These are phyloP conservation scores for Podospora pseudoanserina DNA, from an alignment of 495 filamentous ascomycete species.

Conservation along the genomic window DNA sequence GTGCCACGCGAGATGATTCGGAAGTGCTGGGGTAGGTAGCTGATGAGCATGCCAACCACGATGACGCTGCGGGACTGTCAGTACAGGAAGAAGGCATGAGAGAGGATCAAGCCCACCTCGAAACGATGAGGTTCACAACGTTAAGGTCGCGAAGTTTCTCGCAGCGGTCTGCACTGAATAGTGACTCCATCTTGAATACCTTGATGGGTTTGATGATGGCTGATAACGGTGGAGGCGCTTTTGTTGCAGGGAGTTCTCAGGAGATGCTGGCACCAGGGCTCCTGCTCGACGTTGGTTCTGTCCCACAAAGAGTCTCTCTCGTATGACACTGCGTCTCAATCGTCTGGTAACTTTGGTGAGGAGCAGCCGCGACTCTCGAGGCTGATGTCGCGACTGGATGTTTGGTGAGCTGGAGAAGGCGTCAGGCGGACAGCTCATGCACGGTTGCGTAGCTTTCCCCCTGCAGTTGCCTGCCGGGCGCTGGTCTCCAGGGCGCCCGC, in stretches of 20 bases:
- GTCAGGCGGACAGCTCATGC: not conserved
- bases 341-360: not conserved
- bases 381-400: not conserved
- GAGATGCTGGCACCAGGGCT: not conserved
- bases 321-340: not conserved
- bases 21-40: constrained; percentile 91
- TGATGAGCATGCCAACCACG: constrained; percentile 83
- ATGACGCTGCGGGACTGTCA: constrained; percentile 59
- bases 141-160: constrained; percentile 51
- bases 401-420: not conserved
- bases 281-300: not conserved
- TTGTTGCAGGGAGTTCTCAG: not conserved
- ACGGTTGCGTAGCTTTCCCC: not conserved
- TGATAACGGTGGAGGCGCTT: not conserved
- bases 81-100: constrained; percentile 20
- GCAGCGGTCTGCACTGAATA: constrained; percentile 40
- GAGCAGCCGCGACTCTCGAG: not conserved
- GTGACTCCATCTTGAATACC: constrained; percentile 32
- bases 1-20: constrained; percentile 82
- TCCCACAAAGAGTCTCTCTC: not conserved
- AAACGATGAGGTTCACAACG: constrained; percentile 59
- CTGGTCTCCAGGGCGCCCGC: not conserved
- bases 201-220: not conserved
- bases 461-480: not conserved
- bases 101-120: constrained; percentile 41